phyloP scores from a whole-genome alignment of 352 stramenopile species.

The Phytophthora quininea region DNA sequence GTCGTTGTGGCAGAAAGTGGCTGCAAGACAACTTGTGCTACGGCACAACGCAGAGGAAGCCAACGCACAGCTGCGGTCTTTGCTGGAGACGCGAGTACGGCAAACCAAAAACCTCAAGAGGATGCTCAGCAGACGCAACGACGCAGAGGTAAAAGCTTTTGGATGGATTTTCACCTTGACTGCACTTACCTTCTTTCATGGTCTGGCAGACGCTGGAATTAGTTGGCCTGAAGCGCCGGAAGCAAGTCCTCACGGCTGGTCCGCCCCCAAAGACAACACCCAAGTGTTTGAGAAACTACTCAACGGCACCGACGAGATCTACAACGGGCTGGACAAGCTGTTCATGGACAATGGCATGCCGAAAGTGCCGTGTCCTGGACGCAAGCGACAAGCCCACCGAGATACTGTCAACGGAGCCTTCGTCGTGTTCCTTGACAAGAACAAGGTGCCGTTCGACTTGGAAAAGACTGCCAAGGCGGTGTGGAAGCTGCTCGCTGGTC shows the following conservation, averaged over 20 bases:
- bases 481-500: slow-evolving; percentile 10
- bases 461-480: slow-evolving; percentile 6
- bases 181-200: too few species aligned
- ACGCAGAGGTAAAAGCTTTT: too few species aligned
- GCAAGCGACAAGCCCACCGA: neutral
- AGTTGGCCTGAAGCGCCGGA: too few species aligned
- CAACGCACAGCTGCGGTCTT: slow-evolving; percentile 7
- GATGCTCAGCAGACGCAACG: too few species aligned
- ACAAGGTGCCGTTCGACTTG: slow-evolving; percentile 11
- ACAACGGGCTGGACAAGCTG: slow-evolving; percentile 10
- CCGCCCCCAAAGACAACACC: too few species aligned
- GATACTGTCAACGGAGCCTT: slow-evolving; percentile 17
- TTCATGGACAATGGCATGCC: slow-evolving; percentile 15
- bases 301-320: slow-evolving; percentile 4
- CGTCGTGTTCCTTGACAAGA: slow-evolving; percentile 24
- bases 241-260: too few species aligned
- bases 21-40: slow-evolving; percentile 12
- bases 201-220: too few species aligned
- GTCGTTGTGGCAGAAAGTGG: slow-evolving; percentile 18
- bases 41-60: slow-evolving; percentile 7
- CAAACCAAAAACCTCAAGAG: too few species aligned
- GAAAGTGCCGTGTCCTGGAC: slow-evolving; percentile 14
- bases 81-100: too few species aligned
- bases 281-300: slow-evolving; percentile 17
- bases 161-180: too few species aligned